These are phyloP conservation scores for Penicillium corylophilum DNA, from an alignment of 2,329 filamentous ascomycete species.

Conservation along the genomic window DNA sequence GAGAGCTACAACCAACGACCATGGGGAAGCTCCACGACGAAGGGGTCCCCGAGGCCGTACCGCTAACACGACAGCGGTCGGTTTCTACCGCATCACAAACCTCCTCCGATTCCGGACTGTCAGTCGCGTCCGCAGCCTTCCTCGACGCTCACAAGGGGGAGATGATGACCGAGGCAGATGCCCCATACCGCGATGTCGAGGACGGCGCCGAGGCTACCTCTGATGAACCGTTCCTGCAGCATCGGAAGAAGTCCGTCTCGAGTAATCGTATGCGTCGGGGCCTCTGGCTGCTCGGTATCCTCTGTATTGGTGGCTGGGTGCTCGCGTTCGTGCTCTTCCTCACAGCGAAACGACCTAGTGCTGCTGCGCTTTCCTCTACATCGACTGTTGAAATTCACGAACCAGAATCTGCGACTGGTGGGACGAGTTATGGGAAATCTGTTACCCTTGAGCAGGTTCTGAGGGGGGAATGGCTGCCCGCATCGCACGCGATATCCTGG, in stretches of 20 bases:
- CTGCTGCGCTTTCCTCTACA: conserved; percentile 27
- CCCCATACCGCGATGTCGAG: conserved; percentile 38
- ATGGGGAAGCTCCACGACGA: conserved; percentile 29
- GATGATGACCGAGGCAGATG: conserved; percentile 8
- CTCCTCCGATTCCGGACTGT: conserved; percentile 36
- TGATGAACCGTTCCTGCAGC: conserved; percentile 27
- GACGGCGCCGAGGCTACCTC: conserved; percentile 27
- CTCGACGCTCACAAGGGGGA: conserved; percentile 27
- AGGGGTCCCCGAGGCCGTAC: conserved; percentile 27
- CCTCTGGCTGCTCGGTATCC: conserved; percentile 41
- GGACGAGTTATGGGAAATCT: conserved; percentile 40
- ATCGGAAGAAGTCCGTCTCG: conserved; percentile 24
- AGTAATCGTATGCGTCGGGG: conserved; percentile 35
- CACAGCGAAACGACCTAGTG: conserved; percentile 33
- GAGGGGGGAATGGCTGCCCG: conserved; percentile 38
- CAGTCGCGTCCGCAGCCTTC: conserved; percentile 31
- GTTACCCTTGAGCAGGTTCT: conserved; percentile 46
- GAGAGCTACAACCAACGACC: conserved; percentile 10
- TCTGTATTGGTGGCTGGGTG: conserved; percentile 48
- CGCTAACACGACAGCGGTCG: conserved; percentile 27
- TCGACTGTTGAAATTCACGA: conserved; percentile 26
- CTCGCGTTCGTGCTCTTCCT: conserved; percentile 47
- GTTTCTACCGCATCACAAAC: conserved; percentile 27
- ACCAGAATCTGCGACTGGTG: conserved; percentile 30
- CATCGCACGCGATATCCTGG: conserved; percentile 46